These are phyloP conservation scores for Austroboletus niveus DNA, from an alignment of 1,284 basidiomycete genomes.

Conservation along the genomic window DNA sequence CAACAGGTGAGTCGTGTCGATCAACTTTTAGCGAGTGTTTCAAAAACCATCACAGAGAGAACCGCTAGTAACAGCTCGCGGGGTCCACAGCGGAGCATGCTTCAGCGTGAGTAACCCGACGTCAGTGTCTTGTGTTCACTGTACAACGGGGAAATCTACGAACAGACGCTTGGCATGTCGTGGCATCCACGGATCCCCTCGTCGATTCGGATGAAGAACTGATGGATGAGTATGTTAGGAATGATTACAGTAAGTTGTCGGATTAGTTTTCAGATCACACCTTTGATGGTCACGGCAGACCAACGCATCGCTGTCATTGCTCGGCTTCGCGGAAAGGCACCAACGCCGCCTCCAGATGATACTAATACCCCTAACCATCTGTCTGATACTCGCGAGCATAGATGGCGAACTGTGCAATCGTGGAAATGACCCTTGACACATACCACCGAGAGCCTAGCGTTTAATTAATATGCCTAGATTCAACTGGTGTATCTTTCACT, in stretches of 20 bases:
- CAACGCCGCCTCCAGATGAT: slow-evolving; percentile 37
- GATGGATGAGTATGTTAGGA: slow-evolving; percentile 56
- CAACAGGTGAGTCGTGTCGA: slow-evolving; percentile 20
- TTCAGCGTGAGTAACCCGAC: slow-evolving; percentile 29
- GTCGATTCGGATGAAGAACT: slow-evolving; percentile 71
- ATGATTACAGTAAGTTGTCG: slow-evolving; percentile 58
- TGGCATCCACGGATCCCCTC: slow-evolving; percentile 60
- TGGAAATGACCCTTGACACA: slow-evolving; percentile 31
- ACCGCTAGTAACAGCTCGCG: slow-evolving; percentile 12
- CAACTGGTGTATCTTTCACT: slow-evolving; percentile 5
- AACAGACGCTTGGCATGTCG: slow-evolving; percentile 69
- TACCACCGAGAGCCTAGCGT: not conserved
- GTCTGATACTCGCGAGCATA: slow-evolving; percentile 32
- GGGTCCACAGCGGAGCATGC: slow-evolving; percentile 36
- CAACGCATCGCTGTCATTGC: slow-evolving; percentile 49
- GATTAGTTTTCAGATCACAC: not conserved
- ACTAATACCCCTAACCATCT: slow-evolving; percentile 2
- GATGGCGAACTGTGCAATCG: slow-evolving; percentile 39
- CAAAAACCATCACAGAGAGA: slow-evolving; percentile 20
- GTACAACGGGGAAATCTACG: not conserved
- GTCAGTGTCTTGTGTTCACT: not conserved
- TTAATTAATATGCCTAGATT: not conserved
- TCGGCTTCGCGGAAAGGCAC: slow-evolving; percentile 42
- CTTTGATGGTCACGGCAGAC: slow-evolving; percentile 32
- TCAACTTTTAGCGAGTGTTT: not conserved